phyloP scores from a whole-genome alignment of 345 rosid species.

The Theobroma cacao region DNA sequence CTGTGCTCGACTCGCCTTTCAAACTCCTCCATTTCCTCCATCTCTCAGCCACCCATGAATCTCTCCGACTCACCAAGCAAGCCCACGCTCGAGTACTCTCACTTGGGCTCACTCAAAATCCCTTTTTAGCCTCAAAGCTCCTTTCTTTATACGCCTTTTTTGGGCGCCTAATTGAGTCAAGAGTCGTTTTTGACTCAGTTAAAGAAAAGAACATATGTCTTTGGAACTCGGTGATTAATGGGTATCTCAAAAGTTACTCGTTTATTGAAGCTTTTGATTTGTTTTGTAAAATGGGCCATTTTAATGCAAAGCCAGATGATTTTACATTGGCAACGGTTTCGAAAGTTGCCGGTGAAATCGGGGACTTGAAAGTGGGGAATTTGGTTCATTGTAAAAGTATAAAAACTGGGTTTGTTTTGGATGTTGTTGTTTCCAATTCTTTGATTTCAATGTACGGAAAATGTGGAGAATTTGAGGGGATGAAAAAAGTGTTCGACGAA shows the following conservation, averaged over 20 bases:
- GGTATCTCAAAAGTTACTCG: slow-evolving; percentile 40
- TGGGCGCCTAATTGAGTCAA: slow-evolving; percentile 25
- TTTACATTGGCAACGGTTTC: slow-evolving; percentile 45
- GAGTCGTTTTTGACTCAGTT: slow-evolving; percentile 43
- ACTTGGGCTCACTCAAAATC: slow-evolving; percentile 31
- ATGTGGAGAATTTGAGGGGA: slow-evolving; percentile 31
- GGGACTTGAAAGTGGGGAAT: slow-evolving; percentile 41
- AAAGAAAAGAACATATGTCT: slow-evolving; percentile 28
- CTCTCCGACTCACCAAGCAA: slow-evolving; percentile 36
- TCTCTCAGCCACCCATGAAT: slow-evolving; percentile 29
- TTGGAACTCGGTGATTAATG: slow-evolving; percentile 60
- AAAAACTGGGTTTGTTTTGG: slow-evolving; percentile 36
- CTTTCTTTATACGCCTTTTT: slow-evolving; percentile 50
- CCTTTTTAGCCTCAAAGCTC: slow-evolving; percentile 55
- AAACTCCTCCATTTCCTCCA: slow-evolving; percentile 39
- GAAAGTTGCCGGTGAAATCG: slow-evolving; percentile 40
- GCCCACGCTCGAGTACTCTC: slow-evolving; percentile 45
- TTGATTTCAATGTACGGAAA: slow-evolving; percentile 57
- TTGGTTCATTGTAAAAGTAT: slow-evolving; percentile 43
- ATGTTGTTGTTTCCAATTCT: slow-evolving; percentile 52
- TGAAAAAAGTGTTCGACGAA: slow-evolving; percentile 46
- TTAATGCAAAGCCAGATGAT: slow-evolving; percentile 42
- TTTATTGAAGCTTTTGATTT: slow-evolving; percentile 34
- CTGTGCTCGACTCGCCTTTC: slow-evolving; percentile 18
- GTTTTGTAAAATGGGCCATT: slow-evolving; percentile 38